phyloP scores from a whole-genome alignment of 768 basidiomycete genomes.

The Boletus vinaceobasis region DNA sequence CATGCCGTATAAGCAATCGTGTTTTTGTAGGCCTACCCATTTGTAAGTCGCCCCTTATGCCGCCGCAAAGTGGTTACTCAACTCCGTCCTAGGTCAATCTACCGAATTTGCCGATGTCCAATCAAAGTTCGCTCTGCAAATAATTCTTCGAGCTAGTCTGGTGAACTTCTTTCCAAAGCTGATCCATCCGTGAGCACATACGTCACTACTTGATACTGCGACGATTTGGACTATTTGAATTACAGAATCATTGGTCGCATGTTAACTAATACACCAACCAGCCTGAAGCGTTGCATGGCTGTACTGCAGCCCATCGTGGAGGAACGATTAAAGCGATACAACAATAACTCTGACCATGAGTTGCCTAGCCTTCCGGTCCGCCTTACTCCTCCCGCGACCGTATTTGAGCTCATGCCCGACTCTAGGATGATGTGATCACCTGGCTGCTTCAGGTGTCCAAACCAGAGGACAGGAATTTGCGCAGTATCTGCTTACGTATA shows the following conservation, averaged over 20 bases:
- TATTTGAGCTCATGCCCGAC: slow-evolving; percentile 4
- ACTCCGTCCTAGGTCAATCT: slow-evolving; percentile 31
- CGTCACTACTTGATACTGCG: slow-evolving; percentile 1
- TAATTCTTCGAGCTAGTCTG: slow-evolving; percentile 30
- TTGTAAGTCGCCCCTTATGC: slow-evolving; percentile 27
- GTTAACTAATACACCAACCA: slow-evolving; percentile 32
- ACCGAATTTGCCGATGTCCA: slow-evolving; percentile 35
- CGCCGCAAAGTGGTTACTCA: slow-evolving; percentile 4
- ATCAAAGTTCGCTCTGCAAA: slow-evolving; percentile 34
- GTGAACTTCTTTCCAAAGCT: slow-evolving; percentile 34
- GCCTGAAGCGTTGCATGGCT: slow-evolving; percentile 28
- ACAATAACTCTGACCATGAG: slow-evolving; percentile 16
- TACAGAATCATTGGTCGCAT: slow-evolving; percentile 32
- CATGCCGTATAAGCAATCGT: slow-evolving; percentile 39
- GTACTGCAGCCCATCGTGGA: slow-evolving; percentile 32
- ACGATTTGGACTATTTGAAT: slow-evolving; percentile 13
- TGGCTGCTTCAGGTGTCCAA: slow-evolving; percentile 39
- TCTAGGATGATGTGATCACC: slow-evolving; percentile 38
- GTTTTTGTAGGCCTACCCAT: slow-evolving; percentile 38
- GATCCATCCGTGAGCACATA: slow-evolving; percentile 31
- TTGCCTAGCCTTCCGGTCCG: slow-evolving; percentile 34
- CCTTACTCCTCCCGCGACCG: background rate
- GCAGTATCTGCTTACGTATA: slow-evolving; percentile 31
- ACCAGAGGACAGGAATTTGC: slow-evolving; percentile 27
- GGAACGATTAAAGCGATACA: slow-evolving; percentile 30